phyloP scores from a whole-genome alignment of 371 early-diverging fungal species.

The Gilbertella persicaria region DNA sequence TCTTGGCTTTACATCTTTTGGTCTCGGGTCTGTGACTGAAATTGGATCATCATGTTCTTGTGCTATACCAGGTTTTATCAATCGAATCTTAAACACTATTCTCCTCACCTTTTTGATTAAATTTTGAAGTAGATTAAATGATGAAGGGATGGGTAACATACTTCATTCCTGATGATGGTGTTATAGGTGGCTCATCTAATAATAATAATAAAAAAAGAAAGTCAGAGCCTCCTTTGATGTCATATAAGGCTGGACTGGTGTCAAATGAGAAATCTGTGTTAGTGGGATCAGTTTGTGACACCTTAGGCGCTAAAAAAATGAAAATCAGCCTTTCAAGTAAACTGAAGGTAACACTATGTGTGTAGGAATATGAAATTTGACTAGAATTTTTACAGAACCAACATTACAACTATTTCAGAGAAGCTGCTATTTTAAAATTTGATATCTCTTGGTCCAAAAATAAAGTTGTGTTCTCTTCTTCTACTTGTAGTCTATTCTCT shows the following conservation, averaged over 20 bases:
- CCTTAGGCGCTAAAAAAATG: conserved; percentile 36
- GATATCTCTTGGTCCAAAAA: too few relatives aligned
- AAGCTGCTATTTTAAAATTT: too few relatives aligned
- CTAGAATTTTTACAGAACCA: conserved; percentile 17
- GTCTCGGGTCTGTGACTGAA: conserved; percentile 19
- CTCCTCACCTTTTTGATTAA: conserved; percentile 21
- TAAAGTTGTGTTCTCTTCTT: too few relatives aligned
- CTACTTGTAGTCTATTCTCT: too few relatives aligned
- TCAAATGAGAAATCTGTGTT: conserved; percentile 41
- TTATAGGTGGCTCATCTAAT: conserved; percentile 37
- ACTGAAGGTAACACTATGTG: conserved; percentile 39
- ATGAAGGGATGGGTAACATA: conserved; percentile 4
- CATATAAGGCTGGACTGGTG: conserved; percentile 29
- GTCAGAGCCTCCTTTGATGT: conserved; percentile 35
- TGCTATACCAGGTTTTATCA: conserved; percentile 27
- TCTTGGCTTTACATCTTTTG: conserved; percentile 29
- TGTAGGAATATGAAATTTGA: conserved; percentile 36
- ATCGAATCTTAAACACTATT: conserved; percentile 19
- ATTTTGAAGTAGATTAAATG: conserved; percentile 12
- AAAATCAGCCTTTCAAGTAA: conserved; percentile 26
- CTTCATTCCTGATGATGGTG: conserved; percentile 10
- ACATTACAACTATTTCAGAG: too few relatives aligned
- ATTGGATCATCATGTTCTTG: conserved; percentile 25
- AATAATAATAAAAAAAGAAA: conserved; percentile 32
- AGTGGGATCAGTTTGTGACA: conserved; percentile 33